phyloP scores from a whole-genome alignment of 2,329 filamentous ascomycete species.

The Xylariaceae sp. region DNA sequence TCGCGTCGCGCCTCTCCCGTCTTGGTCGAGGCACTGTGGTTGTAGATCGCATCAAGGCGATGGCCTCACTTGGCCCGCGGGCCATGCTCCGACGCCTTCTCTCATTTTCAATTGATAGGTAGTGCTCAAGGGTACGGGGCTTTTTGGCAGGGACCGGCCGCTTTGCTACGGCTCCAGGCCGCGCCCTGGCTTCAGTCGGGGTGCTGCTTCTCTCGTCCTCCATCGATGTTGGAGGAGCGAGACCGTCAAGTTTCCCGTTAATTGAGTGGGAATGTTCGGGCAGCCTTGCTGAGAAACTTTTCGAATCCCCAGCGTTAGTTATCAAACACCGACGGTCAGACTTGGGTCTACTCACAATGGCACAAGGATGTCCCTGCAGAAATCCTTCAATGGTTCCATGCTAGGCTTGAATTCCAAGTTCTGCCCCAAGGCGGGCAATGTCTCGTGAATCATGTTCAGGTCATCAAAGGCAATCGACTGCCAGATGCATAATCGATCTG shows the following conservation, averaged over 20 bases:
- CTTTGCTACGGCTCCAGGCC: conserved; percentile 49
- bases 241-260: conserved; percentile 72
- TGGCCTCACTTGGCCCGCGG: conserved; percentile 51
- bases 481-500: conserved; percentile 79
- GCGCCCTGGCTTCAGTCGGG: conserved; percentile 40
- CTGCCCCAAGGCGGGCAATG: conserved; percentile 35
- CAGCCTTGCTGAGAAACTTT: conserved; percentile 68
- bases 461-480: conserved; percentile 66
- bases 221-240: conserved; percentile 47
- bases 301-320: conserved; percentile 32
- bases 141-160: conserved; percentile 38
- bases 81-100: conserved; percentile 51
- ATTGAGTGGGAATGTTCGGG: conserved; percentile 65
- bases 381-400: conserved; percentile 64
- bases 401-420: conserved; percentile 39
- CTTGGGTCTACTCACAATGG: conserved; percentile 58
- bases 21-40: conserved; percentile 64
- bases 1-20: conserved; percentile 60
- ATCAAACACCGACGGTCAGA: not conserved
- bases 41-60: conserved; percentile 63
- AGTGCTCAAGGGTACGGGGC: conserved; percentile 52
- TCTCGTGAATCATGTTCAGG: conserved; percentile 45
- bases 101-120: conserved; percentile 52
- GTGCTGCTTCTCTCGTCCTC: conserved; percentile 43
- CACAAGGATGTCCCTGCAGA: conserved; percentile 74